Evolutionary conservation across 371 early-diverging fungal species (phyloP).

Genomic region (Mycotypha africana): DNA sequence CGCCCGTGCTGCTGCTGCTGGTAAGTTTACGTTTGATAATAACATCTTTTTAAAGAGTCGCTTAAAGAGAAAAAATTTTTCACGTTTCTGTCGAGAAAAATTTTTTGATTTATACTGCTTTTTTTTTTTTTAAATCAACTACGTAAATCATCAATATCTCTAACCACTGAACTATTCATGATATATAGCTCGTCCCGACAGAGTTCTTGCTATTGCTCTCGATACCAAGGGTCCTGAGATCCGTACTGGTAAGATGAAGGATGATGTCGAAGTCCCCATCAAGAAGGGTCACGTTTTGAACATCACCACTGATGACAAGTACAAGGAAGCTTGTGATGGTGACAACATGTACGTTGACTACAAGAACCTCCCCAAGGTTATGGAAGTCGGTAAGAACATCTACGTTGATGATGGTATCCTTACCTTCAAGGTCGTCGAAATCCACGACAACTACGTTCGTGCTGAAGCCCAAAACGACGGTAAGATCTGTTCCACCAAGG

Average conservation of each 20-base stretch:
- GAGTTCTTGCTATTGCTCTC: constrained; percentile 74
- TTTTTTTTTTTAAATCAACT: no score
- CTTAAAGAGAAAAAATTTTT: no score
- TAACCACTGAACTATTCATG: no score
- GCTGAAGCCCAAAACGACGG: constrained; percentile 70
- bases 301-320: constrained; percentile 71
- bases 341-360: constrained; percentile 81
- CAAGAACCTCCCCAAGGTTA: constrained; percentile 75
- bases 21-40: no score
- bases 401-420: constrained; percentile 81
- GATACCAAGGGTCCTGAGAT: constrained; percentile 89
- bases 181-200: constrained; percentile 17
- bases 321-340: constrained; percentile 56
- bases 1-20: constrained; percentile 58
- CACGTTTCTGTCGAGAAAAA: no score
- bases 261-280: constrained; percentile 59
- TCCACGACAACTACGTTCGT: constrained; percentile 50
- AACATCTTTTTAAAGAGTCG: no score
- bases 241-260: constrained; percentile 71
- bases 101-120: no score
- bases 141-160: no score
- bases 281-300: constrained; percentile 64
- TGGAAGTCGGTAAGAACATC: constrained; percentile 74
- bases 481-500: constrained; percentile 71
- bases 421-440: constrained; percentile 72